Conservation (phyloP, 208 protist genomes). For the Cochliopodium minus region DNA sequence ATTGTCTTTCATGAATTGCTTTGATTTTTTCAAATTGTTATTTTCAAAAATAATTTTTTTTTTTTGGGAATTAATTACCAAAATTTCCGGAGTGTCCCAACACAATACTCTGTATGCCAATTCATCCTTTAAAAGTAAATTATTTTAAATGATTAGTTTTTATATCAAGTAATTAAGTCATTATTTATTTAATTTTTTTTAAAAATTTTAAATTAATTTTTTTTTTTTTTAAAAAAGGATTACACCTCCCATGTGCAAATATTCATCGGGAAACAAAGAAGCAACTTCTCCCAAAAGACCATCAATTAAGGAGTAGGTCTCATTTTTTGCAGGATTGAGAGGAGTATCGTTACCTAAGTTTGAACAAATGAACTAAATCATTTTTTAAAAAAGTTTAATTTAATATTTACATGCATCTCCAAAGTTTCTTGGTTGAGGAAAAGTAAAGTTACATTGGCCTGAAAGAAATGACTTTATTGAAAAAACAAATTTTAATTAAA, state of each 20-base stretch:
- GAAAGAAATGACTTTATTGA: no score
- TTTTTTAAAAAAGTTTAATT: no score
- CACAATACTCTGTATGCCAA: no score
- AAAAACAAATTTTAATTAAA: no score
- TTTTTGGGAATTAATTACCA: background rate
- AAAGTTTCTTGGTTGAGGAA: no score
- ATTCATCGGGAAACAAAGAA: background rate
- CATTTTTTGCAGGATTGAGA: background rate
- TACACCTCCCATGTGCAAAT: background rate
- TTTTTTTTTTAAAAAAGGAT: background rate
- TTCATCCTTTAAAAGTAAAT: no score
- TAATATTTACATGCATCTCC: no score
- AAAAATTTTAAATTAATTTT: background rate
- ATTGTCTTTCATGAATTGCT: background rate
- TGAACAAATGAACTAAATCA: no score
- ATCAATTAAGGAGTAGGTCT: slow-evolving; percentile 8
- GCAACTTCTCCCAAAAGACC: background rate
- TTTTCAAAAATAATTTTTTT: background rate
- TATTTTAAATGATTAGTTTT: no score
- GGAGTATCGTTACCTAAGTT: background rate
- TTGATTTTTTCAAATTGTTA: background rate
- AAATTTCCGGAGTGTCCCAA: no score
- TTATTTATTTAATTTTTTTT: background rate
- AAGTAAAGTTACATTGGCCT: no score
- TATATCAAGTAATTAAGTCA: no score